These are phyloP conservation scores for Amanita polypyramis DNA, from an alignment of 768 basidiomycete genomes.

Conservation along the genomic window DNA sequence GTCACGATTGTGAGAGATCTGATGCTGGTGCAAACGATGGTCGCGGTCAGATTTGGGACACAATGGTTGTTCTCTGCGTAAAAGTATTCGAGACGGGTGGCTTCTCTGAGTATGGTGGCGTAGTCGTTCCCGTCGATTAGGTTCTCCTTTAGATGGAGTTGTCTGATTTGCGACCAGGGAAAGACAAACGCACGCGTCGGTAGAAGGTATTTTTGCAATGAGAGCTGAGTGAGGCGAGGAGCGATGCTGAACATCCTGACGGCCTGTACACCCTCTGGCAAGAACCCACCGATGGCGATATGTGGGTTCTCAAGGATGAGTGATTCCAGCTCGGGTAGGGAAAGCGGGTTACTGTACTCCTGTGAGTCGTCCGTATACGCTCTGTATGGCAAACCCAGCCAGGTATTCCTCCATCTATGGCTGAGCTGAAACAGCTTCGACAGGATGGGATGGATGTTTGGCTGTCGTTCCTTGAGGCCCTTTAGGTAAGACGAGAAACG, in stretches of 20 bases:
- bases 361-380: background rate
- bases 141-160: constrained; percentile 3
- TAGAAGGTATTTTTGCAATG: background rate
- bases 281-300: background rate
- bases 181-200: background rate
- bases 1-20: background rate
- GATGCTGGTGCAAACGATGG: constrained; percentile 1
- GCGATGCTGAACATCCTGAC: background rate
- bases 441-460: background rate
- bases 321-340: constrained; percentile 1
- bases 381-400: background rate
- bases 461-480: background rate
- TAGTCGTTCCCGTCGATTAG: constrained; percentile 1
- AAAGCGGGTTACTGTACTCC: background rate
- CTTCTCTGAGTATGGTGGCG: background rate
- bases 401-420: background rate
- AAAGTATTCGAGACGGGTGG: background rate
- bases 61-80: background rate
- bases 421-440: background rate
- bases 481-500: background rate
- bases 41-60: background rate
- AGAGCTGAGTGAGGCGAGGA: background rate
- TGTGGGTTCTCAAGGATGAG: constrained; percentile 1
- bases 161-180: constrained; percentile 4
- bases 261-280: background rate